These are phyloP conservation scores for Parascedosporium putredinis DNA, from an alignment of 2,329 filamentous ascomycete species.

Conservation along the genomic window DNA sequence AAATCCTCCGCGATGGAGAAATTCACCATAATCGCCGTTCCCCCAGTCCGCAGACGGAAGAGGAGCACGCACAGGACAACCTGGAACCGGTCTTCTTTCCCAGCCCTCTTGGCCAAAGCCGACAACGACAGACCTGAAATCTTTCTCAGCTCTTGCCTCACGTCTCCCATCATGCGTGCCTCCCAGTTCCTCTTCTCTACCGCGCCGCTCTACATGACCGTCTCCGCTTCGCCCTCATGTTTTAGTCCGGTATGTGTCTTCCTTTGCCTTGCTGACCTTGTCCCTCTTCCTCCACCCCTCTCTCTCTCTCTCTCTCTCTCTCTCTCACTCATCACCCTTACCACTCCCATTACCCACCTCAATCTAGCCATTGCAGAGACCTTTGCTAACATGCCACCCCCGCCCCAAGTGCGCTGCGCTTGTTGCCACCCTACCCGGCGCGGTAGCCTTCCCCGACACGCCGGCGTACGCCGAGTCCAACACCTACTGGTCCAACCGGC, in stretches of 20 bases:
- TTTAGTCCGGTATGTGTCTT: background rate
- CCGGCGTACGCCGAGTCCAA: constrained; percentile 2
- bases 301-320: no score
- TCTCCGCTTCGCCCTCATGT: background rate
- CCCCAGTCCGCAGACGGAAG: background rate
- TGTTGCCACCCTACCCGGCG: background rate
- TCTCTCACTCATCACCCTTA: no score
- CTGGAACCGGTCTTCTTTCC: background rate
- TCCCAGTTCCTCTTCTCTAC: background rate
- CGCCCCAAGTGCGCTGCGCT: constrained; percentile 1
- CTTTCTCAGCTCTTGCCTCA: background rate
- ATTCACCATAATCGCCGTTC: background rate
- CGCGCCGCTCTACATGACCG: background rate
- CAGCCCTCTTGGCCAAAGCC: background rate
- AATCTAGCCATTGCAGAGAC: background rate
- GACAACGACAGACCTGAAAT: background rate
- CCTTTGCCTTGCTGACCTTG: background rate
- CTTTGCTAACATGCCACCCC: background rate
- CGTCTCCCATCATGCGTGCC: background rate
- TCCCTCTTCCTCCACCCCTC: no score
- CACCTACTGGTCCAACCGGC: constrained; percentile 6
- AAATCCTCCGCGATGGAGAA: background rate
- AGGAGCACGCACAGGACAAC: background rate
- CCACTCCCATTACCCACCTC: background rate
- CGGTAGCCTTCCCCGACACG: background rate